A percentile compares a stretch with the other conserved stretches of the same genome.
Evolutionary conservation across 345 rosid genomes (phyloP).

Genomic region (Gossypium mustelinum): DNA sequence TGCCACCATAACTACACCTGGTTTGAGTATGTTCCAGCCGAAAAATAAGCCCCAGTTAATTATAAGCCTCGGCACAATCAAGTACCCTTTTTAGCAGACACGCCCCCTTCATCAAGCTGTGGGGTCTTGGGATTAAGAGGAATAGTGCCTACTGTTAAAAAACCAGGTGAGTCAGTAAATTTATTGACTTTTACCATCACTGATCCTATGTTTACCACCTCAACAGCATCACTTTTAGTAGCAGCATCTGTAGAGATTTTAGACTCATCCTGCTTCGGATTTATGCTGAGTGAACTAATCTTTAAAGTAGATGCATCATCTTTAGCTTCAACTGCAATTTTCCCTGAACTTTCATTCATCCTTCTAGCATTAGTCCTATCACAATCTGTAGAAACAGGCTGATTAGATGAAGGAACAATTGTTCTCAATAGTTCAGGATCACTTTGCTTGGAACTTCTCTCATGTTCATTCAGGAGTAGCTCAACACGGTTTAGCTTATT

Average conservation of each 20-base stretch:
- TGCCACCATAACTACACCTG: not conserved
- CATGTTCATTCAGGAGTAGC: conserved; percentile 24
- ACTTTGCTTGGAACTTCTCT: conserved; percentile 15
- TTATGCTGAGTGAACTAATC: conserved; percentile 36
- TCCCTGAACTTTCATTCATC: conserved; percentile 11
- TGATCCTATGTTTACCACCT: conserved; percentile 59
- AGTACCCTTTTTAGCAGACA: conserved; percentile 14
- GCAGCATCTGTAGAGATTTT: conserved; percentile 19
- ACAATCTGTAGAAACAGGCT: conserved; percentile 17
- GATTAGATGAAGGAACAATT: conserved; percentile 14
- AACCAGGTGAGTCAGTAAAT: conserved; percentile 36
- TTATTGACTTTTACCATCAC: conserved; percentile 68
- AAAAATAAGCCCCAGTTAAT: conserved; percentile 1
- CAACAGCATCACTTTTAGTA: conserved; percentile 17
- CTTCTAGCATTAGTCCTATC: conserved; percentile 18
- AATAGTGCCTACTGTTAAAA: conserved; percentile 56
- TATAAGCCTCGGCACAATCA: conserved; percentile 10
- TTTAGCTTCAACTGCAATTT: conserved; percentile 16
- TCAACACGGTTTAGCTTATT: conserved; percentile 26
- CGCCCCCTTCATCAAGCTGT: conserved; percentile 25
- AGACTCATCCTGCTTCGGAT: conserved; percentile 27
- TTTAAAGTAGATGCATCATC: conserved; percentile 27
- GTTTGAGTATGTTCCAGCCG: not conserved
- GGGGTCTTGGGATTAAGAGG: conserved; percentile 51
- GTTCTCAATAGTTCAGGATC: conserved; percentile 22